Evolutionary conservation across 148 eudicot species (phyloP), one percentile per base, ranked within the genome.

Genomic region (Chenopodium album): DNA sequence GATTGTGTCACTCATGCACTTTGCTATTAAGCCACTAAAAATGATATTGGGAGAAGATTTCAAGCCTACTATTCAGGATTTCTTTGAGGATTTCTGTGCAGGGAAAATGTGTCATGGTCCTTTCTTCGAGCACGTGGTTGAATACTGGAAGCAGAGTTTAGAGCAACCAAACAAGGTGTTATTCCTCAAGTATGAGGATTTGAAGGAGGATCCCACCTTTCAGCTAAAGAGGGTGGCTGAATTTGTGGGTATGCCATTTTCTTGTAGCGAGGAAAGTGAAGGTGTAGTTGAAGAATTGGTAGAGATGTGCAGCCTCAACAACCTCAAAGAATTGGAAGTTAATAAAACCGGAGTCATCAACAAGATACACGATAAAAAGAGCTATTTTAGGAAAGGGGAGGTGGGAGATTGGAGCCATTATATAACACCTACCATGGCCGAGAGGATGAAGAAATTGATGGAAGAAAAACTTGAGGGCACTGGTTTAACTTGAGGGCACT

Each of bases 301-400:
- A 41, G 74, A 41, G 48, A 1, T 71, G 48, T 34, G 74, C 14
- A 37, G 23, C 12, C 37, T 71, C 4, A 41, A 71, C 23, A 71
- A 71, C 41, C 74, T 71, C 13, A 71, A 71, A 41, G 48, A 71
- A 34, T 6, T 71, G 74, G 74, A 71, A 6, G 74, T 19, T 17
- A 71, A 37, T 37, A 71, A 71, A 48, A 71, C 23, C 41, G 74
- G 74, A 71, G 74, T 37, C 11, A 71, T 71, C 48, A 71, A 71
- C 12, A 71, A 32, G 23, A 4, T 71, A 0, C 19, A 16, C 1
- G 74, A 71, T 7, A 71, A 71, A 41, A 71, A 19, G 26, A 71
- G 74, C 11, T 71, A 71, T 71, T 71, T 71, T 71, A 37, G 74
- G 50, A 71, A 71, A 71, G 74, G 68, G 1, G 68, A 64, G 13